These are phyloP conservation scores for Heliamphora pulchella DNA, from an alignment of 179 eudicot genomes.

Conservation along the genomic window DNA sequence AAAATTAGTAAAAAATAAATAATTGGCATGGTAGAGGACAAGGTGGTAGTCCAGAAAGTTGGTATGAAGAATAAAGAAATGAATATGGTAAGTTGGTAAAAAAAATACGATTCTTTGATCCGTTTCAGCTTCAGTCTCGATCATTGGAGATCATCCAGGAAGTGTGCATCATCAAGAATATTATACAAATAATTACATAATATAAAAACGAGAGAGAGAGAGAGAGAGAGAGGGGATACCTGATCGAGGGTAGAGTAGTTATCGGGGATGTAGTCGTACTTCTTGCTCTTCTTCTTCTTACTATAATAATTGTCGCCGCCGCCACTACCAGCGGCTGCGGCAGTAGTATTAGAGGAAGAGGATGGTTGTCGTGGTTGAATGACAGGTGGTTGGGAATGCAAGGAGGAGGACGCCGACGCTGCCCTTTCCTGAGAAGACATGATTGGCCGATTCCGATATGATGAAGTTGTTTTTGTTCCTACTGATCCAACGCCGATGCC, in stretches of 20 bases:
- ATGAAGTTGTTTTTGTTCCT: neutral
- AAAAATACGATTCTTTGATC: no score
- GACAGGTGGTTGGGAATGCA: neutral
- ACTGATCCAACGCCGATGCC: neutral
- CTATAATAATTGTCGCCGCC: neutral
- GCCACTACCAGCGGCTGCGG: no score
- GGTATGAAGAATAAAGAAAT: no score
- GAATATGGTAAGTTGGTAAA: no score
- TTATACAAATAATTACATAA: neutral
- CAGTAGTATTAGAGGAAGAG: no score
- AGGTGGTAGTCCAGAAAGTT: no score
- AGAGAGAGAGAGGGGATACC: neutral
- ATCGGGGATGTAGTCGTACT: slow-evolving; percentile 9
- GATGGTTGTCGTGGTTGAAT: neutral
- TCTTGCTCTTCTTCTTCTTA: neutral
- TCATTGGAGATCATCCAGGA: no score
- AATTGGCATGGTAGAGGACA: no score
- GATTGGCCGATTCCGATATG: neutral
- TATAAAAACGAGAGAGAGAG: neutral
- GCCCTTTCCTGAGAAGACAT: slow-evolving; percentile 3
- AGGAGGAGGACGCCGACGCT: neutral
- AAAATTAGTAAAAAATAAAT: no score
- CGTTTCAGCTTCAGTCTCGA: no score
- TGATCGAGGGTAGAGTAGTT: slow-evolving; percentile 11
- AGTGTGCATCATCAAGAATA: no score